Evolutionary conservation across 2,329 filamentous ascomycete species (phyloP).

Genomic region (Ciborinia camelliae): DNA sequence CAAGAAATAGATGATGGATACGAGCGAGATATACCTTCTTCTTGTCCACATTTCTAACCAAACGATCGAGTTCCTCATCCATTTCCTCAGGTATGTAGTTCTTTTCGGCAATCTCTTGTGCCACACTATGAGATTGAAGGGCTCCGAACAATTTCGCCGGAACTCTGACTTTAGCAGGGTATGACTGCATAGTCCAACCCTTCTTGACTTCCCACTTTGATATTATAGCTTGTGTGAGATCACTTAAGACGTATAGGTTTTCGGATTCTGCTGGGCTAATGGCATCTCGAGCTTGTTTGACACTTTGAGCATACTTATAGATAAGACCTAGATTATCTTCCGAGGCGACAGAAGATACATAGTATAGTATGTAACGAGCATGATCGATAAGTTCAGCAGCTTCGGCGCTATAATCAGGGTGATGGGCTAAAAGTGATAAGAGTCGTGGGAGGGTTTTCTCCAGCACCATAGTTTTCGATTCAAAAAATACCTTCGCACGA

Average conservation of each 20-base stretch:
- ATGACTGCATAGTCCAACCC: constrained; percentile 82
- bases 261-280: constrained; percentile 66
- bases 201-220: constrained; percentile 82
- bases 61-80: constrained; percentile 59
- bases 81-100: constrained; percentile 74
- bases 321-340: constrained; percentile 86
- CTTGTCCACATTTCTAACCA: constrained; percentile 69
- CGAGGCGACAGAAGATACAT: constrained; percentile 75
- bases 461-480: constrained; percentile 62
- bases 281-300: constrained; percentile 85
- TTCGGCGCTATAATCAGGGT: constrained; percentile 76
- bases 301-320: constrained; percentile 85
- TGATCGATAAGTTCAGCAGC: constrained; percentile 73
- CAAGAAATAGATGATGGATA: constrained; percentile 7
- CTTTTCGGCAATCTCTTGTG: constrained; percentile 82
- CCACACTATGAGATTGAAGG: constrained; percentile 71
- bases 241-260: constrained; percentile 80
- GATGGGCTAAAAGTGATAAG: constrained; percentile 84
- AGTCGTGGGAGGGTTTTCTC: constrained; percentile 80
- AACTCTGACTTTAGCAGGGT: constrained; percentile 74
- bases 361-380: constrained; percentile 85
- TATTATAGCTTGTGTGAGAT: constrained; percentile 79
- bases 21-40: constrained; percentile 42
- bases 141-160: constrained; percentile 75
- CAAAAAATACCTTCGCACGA: constrained; percentile 63